Conservation (phyloP, 208 protist genomes). For the Leishmania amazonensis region DNA sequence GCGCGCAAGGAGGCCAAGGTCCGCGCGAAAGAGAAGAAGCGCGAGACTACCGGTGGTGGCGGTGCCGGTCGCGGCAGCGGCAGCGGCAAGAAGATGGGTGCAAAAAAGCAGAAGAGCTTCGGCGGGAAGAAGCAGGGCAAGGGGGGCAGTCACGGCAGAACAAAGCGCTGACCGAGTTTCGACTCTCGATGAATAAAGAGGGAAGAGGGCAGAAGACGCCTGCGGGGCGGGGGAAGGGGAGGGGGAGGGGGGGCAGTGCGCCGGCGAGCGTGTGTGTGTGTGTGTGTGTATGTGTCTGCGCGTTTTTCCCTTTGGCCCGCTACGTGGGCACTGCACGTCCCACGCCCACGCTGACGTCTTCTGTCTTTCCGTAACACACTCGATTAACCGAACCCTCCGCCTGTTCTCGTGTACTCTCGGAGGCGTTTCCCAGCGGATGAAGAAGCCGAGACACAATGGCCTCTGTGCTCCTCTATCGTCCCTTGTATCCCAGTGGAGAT, state of each 20-base stretch:
- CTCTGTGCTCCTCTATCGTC: neutral
- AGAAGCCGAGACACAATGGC: neutral
- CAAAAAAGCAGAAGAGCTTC: conserved; percentile 16
- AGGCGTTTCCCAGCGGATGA: neutral
- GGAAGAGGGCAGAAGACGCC: neutral
- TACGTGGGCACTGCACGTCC: neutral
- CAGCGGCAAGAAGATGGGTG: conserved; percentile 10
- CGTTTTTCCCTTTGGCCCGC: too few relatives aligned
- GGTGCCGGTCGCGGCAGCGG: neutral
- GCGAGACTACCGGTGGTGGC: neutral
- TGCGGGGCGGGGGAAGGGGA: neutral
- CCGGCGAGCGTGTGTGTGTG: neutral
- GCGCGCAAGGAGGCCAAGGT: conserved; percentile 33
- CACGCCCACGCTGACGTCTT: neutral
- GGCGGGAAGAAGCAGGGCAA: conserved; percentile 16
- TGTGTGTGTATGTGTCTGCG: neutral
- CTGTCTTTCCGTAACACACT: neutral
- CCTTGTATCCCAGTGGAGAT: neutral
- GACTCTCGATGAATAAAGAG: neutral
- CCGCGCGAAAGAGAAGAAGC: conserved; percentile 35
- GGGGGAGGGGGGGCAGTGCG: neutral
- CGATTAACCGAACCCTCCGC: neutral
- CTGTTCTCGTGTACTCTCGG: neutral
- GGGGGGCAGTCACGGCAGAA: neutral
- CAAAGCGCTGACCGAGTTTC: conserved; percentile 7